Conservation (phyloP, 306 rosid genomes). For the Pyrus pyrifolia region DNA sequence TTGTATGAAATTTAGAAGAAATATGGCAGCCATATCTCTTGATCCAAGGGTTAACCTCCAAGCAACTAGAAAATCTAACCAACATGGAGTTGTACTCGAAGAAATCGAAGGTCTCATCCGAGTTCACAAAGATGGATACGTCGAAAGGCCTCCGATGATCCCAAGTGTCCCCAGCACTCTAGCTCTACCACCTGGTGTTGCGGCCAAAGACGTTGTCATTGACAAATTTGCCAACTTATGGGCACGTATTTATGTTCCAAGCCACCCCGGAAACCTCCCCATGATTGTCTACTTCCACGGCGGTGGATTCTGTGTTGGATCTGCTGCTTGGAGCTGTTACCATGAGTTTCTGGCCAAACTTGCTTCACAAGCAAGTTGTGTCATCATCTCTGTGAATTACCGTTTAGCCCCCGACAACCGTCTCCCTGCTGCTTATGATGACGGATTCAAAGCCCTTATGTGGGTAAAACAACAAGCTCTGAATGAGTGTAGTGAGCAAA, state of each 20-base stretch:
- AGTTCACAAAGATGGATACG: slow-evolving; percentile 54
- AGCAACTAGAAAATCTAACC: slow-evolving; percentile 22
- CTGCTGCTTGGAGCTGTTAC: slow-evolving; percentile 85
- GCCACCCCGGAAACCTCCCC: slow-evolving; percentile 29
- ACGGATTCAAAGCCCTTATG: slow-evolving; percentile 49
- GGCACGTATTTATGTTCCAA: slow-evolving; percentile 62
- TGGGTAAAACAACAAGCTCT: slow-evolving; percentile 64
- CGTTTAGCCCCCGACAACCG: slow-evolving; percentile 70
- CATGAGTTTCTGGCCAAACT: slow-evolving; percentile 62
- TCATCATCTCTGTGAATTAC: slow-evolving; percentile 57
- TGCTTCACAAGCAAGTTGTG: slow-evolving; percentile 48
- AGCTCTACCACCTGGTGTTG: slow-evolving; percentile 30
- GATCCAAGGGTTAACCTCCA: slow-evolving; percentile 34
- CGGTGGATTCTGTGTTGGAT: slow-evolving; percentile 93
- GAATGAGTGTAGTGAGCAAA: slow-evolving; percentile 29
- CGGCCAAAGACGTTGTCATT: slow-evolving; percentile 51
- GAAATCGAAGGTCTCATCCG: slow-evolving; percentile 72
- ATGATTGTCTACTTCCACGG: slow-evolving; percentile 80
- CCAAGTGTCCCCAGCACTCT: slow-evolving; percentile 44
- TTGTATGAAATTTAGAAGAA: slow-evolving; percentile 16
- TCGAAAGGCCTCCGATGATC: slow-evolving; percentile 58
- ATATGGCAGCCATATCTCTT: slow-evolving; percentile 53
- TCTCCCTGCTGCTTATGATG: slow-evolving; percentile 74
- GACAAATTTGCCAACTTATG: slow-evolving; percentile 47
- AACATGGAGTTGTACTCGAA: slow-evolving; percentile 36